Evolutionary conservation across 345 rosid species (phyloP), one percentile per base, ranked within the genome.

Genomic region (Carallia brachiata): DNA sequence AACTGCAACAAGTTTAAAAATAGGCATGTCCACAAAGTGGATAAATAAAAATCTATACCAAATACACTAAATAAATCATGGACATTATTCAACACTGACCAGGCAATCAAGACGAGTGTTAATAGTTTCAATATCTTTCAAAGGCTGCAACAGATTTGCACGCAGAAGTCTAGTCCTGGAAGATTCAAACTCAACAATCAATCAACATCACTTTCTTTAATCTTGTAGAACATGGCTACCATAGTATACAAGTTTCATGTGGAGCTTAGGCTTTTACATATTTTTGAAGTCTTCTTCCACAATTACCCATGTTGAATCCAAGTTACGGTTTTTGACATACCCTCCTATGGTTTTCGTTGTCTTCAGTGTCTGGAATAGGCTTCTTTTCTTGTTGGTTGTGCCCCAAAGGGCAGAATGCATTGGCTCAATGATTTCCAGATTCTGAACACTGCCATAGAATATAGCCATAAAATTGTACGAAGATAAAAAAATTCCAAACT

Each of bases 341-440:
- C 98, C 97, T 80, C 97, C 98, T 61, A 79, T 79, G 59, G 97
- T 94, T 82, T 94, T 94, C 66, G 97, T 94, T 52, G 96, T 90
- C 96, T 91, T 94, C 62, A 94, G 88, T 96, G 88, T 90, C 75
- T 91, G 95, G 81, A 91, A 94, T 73, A 94, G 74, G 79, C 98
- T 94, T 83, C 87, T 90, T 79, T 91, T 94, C 82, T 94, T 94
- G 86, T 82, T 88, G 83, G 77, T 88, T 78, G 97, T 86, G 70
- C 98, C 98, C 95, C 81, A 75, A 73, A 90, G 89, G 59, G 89
- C 63, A 69, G 93, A 87, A 73, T 90, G 89, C 70, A 89, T 80
- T 68, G 98, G 96, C 75, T 94, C 97, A 72, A 94, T 76, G 56
- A 94, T 83, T 85, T 94, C 97, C 87, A 94, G 78, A 79, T 94